phyloP scores from a whole-genome alignment of 2,329 filamentous ascomycete species.

The Verticillium nonalfalfae region DNA sequence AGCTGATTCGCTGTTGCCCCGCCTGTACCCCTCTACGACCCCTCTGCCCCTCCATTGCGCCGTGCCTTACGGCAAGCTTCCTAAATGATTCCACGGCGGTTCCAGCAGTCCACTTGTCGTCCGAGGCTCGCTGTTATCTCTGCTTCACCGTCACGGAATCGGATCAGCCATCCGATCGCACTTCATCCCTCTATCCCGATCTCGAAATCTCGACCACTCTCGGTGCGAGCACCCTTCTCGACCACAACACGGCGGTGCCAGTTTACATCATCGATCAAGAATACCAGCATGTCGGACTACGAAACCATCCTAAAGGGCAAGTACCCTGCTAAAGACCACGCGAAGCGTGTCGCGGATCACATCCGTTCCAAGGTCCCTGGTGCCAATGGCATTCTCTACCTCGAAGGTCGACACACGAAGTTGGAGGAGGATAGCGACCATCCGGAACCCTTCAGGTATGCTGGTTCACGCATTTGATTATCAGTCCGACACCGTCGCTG shows the following conservation, averaged over 20 bases:
- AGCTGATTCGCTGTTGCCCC: background rate
- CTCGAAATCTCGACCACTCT: background rate
- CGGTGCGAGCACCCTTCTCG: background rate
- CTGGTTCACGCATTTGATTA: background rate
- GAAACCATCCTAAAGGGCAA: constrained; percentile 53
- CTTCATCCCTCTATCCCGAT: background rate
- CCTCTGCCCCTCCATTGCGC: background rate
- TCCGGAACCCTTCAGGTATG: constrained; percentile 69
- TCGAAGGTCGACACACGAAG: constrained; percentile 77
- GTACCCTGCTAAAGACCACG: constrained; percentile 83
- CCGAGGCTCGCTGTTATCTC: background rate
- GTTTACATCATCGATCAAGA: background rate
- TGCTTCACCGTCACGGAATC: background rate
- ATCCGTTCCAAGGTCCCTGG: constrained; percentile 62
- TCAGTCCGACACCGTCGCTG: background rate
- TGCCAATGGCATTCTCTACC: constrained; percentile 69
- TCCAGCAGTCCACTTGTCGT: background rate
- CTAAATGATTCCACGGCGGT: background rate
- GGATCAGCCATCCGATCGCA: background rate
- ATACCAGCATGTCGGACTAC: constrained; percentile 23
- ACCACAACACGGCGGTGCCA: background rate
- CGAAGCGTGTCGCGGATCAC: constrained; percentile 72
- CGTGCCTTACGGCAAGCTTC: background rate
- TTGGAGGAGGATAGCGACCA: constrained; percentile 88
- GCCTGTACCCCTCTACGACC: background rate